phyloP scores from a whole-genome alignment of 2,329 filamentous ascomycete genomes.

The Helminthosporium solani region DNA sequence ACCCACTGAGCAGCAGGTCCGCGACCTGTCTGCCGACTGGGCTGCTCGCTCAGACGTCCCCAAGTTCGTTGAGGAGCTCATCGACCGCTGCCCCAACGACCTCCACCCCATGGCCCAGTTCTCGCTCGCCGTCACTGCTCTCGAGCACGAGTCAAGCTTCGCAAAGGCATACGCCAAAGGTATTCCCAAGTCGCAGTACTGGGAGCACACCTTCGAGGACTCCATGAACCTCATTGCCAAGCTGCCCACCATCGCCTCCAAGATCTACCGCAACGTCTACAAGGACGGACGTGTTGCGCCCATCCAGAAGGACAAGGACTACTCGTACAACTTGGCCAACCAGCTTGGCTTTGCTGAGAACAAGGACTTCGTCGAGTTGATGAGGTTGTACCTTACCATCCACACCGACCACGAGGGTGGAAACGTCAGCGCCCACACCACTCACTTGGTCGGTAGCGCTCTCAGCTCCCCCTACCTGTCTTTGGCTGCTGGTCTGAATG shows the following conservation, averaged over 20 bases:
- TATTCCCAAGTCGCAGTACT: slow-evolving; percentile 99
- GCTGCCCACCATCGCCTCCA: slow-evolving; percentile 94
- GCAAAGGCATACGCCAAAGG: slow-evolving; percentile 98
- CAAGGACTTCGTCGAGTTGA: slow-evolving; percentile 94
- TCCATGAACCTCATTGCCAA: slow-evolving; percentile 99
- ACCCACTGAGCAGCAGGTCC: slow-evolving; percentile 95
- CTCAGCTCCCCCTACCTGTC: slow-evolving; percentile 98
- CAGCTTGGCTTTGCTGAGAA: slow-evolving; percentile 96
- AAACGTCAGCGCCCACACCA: slow-evolving; percentile 98
- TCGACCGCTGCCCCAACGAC: slow-evolving; percentile 98
- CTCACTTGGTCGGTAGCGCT: slow-evolving; percentile 93
- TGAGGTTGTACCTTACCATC: slow-evolving; percentile 99
- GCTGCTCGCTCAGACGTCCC: slow-evolving; percentile 94
- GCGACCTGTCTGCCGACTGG: slow-evolving; percentile 97
- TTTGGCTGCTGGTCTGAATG: slow-evolving; percentile 92
- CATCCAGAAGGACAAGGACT: slow-evolving; percentile 98
- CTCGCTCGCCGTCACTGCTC: slow-evolving; percentile 93
- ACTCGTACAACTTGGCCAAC: slow-evolving; percentile 99
- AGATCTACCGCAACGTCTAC: slow-evolving; percentile 99
- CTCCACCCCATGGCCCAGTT: slow-evolving; percentile 99
- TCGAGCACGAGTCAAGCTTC: slow-evolving; percentile 97
- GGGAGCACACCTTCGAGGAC: slow-evolving; percentile 99
- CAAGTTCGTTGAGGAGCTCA: slow-evolving; percentile 98
- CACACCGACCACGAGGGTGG: slow-evolving; percentile 99
- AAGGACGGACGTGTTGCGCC: slow-evolving; percentile 98